Conservation (phyloP, 306 rosid genomes). For the Luffa aegyptiaca region DNA sequence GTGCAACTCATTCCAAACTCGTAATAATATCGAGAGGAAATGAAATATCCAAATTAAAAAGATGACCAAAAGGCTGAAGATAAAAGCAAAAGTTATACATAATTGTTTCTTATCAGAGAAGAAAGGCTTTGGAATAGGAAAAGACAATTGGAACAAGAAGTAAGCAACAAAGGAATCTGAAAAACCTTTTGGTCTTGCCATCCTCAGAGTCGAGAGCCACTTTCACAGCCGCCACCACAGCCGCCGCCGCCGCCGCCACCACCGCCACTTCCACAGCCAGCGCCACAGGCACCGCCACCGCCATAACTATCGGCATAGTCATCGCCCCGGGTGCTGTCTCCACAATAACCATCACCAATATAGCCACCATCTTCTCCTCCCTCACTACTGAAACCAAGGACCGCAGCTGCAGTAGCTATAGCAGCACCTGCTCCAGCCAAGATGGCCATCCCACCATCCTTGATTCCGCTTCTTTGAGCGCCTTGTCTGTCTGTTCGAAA, state of each 20-base stretch:
- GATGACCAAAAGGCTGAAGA: background rate
- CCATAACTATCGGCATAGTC: background rate
- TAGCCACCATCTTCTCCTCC: background rate
- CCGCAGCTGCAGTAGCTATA: conserved; percentile 14
- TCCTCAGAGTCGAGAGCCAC: background rate
- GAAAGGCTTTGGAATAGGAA: background rate
- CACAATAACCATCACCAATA: background rate
- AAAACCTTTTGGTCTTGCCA: background rate
- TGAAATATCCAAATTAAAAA: background rate
- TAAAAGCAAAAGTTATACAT: background rate
- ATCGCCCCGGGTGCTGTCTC: background rate
- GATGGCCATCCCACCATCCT: conserved; percentile 24
- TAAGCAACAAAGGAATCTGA: background rate
- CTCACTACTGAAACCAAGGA: background rate
- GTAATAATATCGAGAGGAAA: background rate
- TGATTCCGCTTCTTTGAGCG: background rate
- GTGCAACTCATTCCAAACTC: too few species aligned
- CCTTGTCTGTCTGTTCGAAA: background rate
- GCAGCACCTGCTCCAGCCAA: conserved; percentile 18
- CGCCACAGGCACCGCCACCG: background rate
- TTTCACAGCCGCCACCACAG: background rate
- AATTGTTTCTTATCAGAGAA: background rate
- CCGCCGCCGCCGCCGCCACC: background rate
- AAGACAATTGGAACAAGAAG: background rate
- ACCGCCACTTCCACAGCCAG: background rate